Percentiles rank a stretch among this genome's conserved stretches.
phyloP scores from a whole-genome alignment of 495 filamentous ascomycete genomes.

The Cenococcum geophilum region DNA sequence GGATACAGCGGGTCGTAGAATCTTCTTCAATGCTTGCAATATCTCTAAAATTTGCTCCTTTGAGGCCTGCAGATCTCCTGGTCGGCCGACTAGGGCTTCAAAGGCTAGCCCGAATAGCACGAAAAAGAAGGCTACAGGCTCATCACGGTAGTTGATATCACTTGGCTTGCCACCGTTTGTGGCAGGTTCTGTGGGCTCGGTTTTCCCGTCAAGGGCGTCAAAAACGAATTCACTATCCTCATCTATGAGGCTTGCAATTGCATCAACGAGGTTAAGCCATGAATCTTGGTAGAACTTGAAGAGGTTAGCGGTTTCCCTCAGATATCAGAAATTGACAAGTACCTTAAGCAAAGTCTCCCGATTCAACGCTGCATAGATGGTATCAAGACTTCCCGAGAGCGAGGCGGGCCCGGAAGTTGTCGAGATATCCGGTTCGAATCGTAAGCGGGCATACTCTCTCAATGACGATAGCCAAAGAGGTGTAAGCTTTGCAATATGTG shows the following conservation, averaged over 20 bases:
- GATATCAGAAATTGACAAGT: slow-evolving; percentile 17
- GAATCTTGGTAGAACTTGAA: slow-evolving; percentile 88
- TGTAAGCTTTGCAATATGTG: slow-evolving; percentile 80
- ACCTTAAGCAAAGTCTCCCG: slow-evolving; percentile 81
- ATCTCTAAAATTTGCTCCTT: slow-evolving; percentile 84
- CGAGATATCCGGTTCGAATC: slow-evolving; percentile 96
- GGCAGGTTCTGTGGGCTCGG: slow-evolving; percentile 42
- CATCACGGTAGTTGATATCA: slow-evolving; percentile 95
- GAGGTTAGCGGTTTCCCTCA: not conserved
- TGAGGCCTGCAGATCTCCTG: slow-evolving; percentile 62
- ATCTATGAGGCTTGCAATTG: slow-evolving; percentile 94
- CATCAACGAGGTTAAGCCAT: slow-evolving; percentile 94
- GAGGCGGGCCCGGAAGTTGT: slow-evolving; percentile 68
- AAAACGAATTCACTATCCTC: slow-evolving; percentile 97
- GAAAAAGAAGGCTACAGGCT: slow-evolving; percentile 98
- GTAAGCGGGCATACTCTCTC: slow-evolving; percentile 84
- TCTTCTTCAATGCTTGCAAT: slow-evolving; percentile 87
- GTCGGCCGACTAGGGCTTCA: slow-evolving; percentile 81
- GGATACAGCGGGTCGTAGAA: slow-evolving; percentile 87
- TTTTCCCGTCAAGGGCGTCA: slow-evolving; percentile 85
- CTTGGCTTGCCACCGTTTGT: slow-evolving; percentile 41
- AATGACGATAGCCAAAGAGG: slow-evolving; percentile 91
- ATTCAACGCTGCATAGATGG: slow-evolving; percentile 89
- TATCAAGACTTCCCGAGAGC: slow-evolving; percentile 73
- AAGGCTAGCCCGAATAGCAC: slow-evolving; percentile 95